These are phyloP conservation scores for Schizochytrium sp. DNA, from an alignment of 108 stramenopile genomes.

Conservation along the genomic window DNA sequence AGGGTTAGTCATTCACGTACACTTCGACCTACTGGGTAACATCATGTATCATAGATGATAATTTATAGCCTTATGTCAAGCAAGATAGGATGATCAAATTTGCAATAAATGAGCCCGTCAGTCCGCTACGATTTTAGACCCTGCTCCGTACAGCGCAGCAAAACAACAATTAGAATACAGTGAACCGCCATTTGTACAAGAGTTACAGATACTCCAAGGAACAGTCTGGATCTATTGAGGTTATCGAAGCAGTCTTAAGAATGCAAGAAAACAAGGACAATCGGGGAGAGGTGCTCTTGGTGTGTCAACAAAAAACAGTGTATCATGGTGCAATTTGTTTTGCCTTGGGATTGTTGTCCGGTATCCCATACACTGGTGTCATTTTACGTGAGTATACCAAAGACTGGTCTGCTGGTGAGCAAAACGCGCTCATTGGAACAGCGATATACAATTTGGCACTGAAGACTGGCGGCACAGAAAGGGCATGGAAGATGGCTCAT, in stretches of 20 bases:
- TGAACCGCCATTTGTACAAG: too few relatives aligned
- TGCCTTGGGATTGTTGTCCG: not conserved
- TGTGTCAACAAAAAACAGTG: not conserved
- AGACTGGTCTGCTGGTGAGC: not conserved
- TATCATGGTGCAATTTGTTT: not conserved
- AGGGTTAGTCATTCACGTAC: too few relatives aligned
- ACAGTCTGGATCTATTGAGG: not conserved
- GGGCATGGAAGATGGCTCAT: slow-evolving; percentile 34
- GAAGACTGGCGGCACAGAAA: not conserved
- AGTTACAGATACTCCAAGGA: too few relatives aligned
- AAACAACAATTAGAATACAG: too few relatives aligned
- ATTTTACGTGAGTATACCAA: not conserved
- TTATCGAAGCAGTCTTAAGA: not conserved
- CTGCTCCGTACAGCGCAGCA: too few relatives aligned
- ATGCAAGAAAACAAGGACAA: not conserved
- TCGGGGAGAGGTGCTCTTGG: not conserved
- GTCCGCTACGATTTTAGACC: too few relatives aligned
- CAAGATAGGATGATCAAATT: too few relatives aligned
- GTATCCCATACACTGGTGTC: not conserved
- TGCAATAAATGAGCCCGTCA: too few relatives aligned
- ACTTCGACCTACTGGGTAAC: too few relatives aligned
- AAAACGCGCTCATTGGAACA: not conserved
- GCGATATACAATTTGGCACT: not conserved
- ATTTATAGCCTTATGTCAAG: too few relatives aligned
- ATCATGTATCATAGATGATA: too few relatives aligned